Percentiles rank a stretch among this genome's conserved stretches.
Evolutionary conservation across 495 filamentous ascomycete species (phyloP).

Genomic region (Aspergillus olivimuriae): DNA sequence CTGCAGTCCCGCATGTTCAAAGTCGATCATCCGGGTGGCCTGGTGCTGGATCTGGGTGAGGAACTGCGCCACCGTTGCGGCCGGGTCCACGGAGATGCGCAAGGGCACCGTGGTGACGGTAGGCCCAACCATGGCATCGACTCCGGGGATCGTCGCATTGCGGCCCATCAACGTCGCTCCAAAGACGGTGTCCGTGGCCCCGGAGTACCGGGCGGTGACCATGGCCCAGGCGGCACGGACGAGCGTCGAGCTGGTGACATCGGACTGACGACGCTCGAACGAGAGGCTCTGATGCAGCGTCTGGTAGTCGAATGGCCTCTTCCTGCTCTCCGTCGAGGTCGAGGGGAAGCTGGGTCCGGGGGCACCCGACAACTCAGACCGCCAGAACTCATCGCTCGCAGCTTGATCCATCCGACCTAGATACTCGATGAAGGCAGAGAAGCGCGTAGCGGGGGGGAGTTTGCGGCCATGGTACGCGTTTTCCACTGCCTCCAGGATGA

Average conservation of each 20-base stretch:
- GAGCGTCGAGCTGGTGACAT: too few relatives aligned
- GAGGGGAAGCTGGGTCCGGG: background rate
- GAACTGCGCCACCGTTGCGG: conserved; percentile 26
- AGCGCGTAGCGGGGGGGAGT: conserved; percentile 24
- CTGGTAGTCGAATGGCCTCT: conserved; percentile 2
- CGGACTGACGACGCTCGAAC: too few relatives aligned
- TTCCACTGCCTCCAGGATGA: conserved; percentile 18
- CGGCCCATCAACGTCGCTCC: conserved; percentile 27
- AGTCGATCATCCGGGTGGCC: conserved; percentile 26
- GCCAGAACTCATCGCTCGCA: conserved; percentile 13
- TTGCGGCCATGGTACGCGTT: too few relatives aligned
- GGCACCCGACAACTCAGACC: conserved; percentile 1
- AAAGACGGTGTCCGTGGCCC: conserved; percentile 25
- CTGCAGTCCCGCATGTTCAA: conserved; percentile 38
- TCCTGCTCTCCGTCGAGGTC: conserved; percentile 4
- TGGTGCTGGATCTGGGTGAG: conserved; percentile 25
- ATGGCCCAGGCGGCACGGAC: conserved; percentile 33
- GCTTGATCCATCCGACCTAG: conserved; percentile 25
- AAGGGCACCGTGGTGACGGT: conserved; percentile 44
- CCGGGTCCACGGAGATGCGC: conserved; percentile 27
- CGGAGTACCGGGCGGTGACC: conserved; percentile 21
- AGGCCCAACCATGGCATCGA: conserved; percentile 26
- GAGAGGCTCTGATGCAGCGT: background rate
- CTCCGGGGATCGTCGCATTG: conserved; percentile 23
- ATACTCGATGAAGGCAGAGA: conserved; percentile 24